A percentile compares a stretch with the other conserved stretches of the same genome.
These are phyloP conservation scores for Penicillium sp. DNA, from an alignment of 2,329 filamentous ascomycete species.

Conservation along the genomic window DNA sequence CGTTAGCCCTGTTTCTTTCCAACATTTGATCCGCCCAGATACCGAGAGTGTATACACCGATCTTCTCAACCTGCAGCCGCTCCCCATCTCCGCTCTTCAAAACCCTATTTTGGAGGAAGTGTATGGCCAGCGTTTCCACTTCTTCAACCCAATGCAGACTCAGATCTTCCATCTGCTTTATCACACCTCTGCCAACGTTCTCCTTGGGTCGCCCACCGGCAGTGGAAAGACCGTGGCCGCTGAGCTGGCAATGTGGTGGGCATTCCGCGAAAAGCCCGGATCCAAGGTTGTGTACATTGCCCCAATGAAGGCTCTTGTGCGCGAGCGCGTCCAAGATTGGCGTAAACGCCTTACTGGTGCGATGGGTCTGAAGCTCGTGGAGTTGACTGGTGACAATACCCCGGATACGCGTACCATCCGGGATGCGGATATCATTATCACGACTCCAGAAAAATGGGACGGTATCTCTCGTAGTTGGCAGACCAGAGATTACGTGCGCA, in stretches of 20 bases:
- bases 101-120: conserved; percentile 86
- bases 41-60: conserved; percentile 98
- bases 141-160: conserved; percentile 99
- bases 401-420: conserved; percentile 94
- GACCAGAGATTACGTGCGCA: conserved; percentile 90
- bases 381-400: conserved; percentile 96
- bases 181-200: conserved; percentile 85
- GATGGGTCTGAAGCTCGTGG: conserved; percentile 87
- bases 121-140: conserved; percentile 86
- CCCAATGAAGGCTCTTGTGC: conserved; percentile 97
- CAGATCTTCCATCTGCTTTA: conserved; percentile 98
- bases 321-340: conserved; percentile 97
- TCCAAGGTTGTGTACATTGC: conserved; percentile 99
- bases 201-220: conserved; percentile 92
- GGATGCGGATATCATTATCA: conserved; percentile 96
- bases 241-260: conserved; percentile 99
- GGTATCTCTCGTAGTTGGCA: conserved; percentile 99
- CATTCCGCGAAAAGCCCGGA: conserved; percentile 88
- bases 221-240: conserved; percentile 97
- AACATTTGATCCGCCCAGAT: conserved; percentile 94
- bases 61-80: conserved; percentile 84
- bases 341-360: conserved; percentile 76
- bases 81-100: conserved; percentile 83
- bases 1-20: conserved; percentile 92
- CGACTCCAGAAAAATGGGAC: conserved; percentile 99